Evolutionary conservation across 2,329 filamentous ascomycete species (phyloP).

Genomic region (Magnaporthiopsis rhizophila): DNA sequence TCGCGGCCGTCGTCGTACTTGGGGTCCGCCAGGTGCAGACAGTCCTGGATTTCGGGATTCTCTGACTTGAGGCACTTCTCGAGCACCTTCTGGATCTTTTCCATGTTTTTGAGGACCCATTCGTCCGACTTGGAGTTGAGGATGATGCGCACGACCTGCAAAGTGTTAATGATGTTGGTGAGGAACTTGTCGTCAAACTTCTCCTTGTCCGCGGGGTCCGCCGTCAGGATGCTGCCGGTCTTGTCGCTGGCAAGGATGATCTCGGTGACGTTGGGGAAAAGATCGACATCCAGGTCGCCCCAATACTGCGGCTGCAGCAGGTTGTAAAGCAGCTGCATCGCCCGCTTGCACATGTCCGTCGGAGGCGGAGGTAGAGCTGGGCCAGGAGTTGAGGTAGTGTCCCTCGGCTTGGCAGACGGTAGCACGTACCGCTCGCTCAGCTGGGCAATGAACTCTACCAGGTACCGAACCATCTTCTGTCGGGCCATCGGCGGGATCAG

Average conservation of each 20-base stretch:
- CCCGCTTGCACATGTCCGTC: conserved; percentile 78
- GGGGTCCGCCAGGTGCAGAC: conserved; percentile 67
- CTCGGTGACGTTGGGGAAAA: conserved; percentile 86
- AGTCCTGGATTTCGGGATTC: conserved; percentile 88
- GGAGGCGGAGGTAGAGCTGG: conserved; percentile 44
- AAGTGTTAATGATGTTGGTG: conserved; percentile 83
- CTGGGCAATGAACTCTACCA: conserved; percentile 90
- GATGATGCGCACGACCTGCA: conserved; percentile 86
- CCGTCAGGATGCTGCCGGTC: conserved; percentile 50
- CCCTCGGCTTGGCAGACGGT: conserved; percentile 59
- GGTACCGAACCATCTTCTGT: conserved; percentile 82
- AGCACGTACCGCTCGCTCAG: conserved; percentile 78
- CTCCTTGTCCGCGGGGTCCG: conserved; percentile 55
- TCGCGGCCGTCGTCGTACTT: conserved; percentile 61
- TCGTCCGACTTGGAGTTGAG: conserved; percentile 82
- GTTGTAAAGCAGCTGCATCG: conserved; percentile 72
- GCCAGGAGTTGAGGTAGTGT: conserved; percentile 35
- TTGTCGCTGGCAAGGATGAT: conserved; percentile 78
- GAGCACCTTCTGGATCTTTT: conserved; percentile 74
- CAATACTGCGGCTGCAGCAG: conserved; percentile 82
- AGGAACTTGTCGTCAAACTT: conserved; percentile 77
- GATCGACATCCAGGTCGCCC: conserved; percentile 84
- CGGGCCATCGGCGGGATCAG: conserved; percentile 59
- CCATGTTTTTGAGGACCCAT: conserved; percentile 76
- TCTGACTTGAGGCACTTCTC: conserved; percentile 87